Base-by-base conservation (phyloP, 768 basidiomycete species). In the Mrakia frigida region DNA sequence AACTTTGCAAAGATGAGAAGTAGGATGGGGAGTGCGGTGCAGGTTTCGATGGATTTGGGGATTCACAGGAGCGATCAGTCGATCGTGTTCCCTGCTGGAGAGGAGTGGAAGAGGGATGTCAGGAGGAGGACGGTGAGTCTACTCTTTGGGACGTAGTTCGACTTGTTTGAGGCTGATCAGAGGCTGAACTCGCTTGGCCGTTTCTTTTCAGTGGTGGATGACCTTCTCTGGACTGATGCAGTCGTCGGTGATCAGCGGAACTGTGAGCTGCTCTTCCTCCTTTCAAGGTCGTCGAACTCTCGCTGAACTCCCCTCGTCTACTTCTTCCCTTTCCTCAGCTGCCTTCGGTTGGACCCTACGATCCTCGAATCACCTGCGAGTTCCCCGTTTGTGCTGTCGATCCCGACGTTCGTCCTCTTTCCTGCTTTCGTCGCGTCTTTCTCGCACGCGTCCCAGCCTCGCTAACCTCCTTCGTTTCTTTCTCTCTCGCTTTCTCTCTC, bases 101-200 rank as follows among this genome's bases (percentile, higher is more conserved):
- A 77, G 35, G 70, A 71, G 35, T 77, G 76, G 76, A 52, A 39
- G 61, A 50, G 76, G 14, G 76, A 72, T 37, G 71, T 77, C 50
- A 71, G 72, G 35, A 35, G 76, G 33, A 39, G 72, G 53, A 77
- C 76, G 9, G 46, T 50, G 46, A 16, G 46, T 50, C 46, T 50
- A n/a, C n/a, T 50, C 18, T 3, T 50, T 50, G 6, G 39, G 46
- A 50, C 46, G 46, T 18, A 18, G 4, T 21, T 50, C 46, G 46
- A 18, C 13, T 18, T 2, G 16, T 21, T 50, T 18, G 14, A 16
- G 6, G 16, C 10, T 50, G 2, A 14, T 16, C 21, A 21, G 46
- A 18, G 0, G 46, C 46, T 50, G 46, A 50, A 14, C 6, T 50
- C 16, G 46, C 18, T 18, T 21, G 43, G 2, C 16, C 46, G 16